Evolutionary conservation across 2,329 filamentous ascomycete genomes (phyloP).

Genomic region (Dryadomyces sulphureus): DNA sequence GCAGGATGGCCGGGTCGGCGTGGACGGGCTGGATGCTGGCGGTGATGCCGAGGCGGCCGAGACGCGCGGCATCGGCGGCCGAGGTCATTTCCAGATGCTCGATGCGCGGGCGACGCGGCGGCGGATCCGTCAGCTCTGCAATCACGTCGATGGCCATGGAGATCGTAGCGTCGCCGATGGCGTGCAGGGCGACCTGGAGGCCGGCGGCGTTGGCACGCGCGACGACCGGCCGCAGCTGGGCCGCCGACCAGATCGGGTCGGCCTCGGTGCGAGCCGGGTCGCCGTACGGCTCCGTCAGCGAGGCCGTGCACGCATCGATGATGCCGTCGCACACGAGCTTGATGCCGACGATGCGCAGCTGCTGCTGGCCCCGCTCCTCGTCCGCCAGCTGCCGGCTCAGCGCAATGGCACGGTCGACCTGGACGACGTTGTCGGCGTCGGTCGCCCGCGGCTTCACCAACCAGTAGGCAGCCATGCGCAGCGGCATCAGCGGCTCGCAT

Average conservation of each 20-base stretch:
- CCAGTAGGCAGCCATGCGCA: constrained; percentile 42
- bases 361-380: constrained; percentile 21
- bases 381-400: constrained; percentile 19
- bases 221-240: constrained; percentile 38
- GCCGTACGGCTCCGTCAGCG: constrained; percentile 43
- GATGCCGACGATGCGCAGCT: constrained; percentile 42
- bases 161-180: constrained; percentile 48
- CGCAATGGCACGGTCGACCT: constrained; percentile 36
- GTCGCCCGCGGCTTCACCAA: constrained; percentile 31
- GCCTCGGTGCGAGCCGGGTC: constrained; percentile 20
- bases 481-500: constrained; percentile 15
- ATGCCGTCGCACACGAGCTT: constrained; percentile 53
- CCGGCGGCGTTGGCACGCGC: constrained; percentile 34
- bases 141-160: constrained; percentile 42
- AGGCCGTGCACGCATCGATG: constrained; percentile 50
- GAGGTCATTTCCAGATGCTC: constrained; percentile 49
- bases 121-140: constrained; percentile 17
- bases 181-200: constrained; percentile 48
- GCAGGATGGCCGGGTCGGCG: constrained; percentile 44
- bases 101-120: constrained; percentile 40
- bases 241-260: constrained; percentile 38
- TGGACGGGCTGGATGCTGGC: constrained; percentile 45
- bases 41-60: constrained; percentile 44
- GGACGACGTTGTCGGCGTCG: constrained; percentile 27
- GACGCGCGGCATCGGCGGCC: constrained; percentile 35